Base-by-base conservation (phyloP, 768 basidiomycete species). In the Suillus hirtellus region DNA sequence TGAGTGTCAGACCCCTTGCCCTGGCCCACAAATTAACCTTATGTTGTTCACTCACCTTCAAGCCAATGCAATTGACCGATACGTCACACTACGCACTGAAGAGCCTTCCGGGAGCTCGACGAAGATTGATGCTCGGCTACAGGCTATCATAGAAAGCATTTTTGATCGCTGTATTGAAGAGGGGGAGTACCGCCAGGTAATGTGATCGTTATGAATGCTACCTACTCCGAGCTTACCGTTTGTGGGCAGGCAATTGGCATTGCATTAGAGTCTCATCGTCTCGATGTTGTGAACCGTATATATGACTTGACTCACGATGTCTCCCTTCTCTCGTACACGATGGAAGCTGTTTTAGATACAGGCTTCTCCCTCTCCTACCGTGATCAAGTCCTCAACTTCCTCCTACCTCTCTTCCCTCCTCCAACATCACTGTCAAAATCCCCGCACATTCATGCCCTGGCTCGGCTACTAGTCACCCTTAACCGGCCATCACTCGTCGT, bases 21-120 rank as follows among this genome's bases (percentile, higher is more conserved):
- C 44, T 47, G 3, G 27, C 43, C 47, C 17, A 10, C 40, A 63
- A 31, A 27, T 58, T 14, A 6, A 56, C 60, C 31, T 31, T 17
- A n/a, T 7, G 53, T 63, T n/a, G 10, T 55, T 55, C 14, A 19
- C 56, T 37, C 43, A 17, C 49, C 40, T 27, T 63, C 47, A 49
- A 97, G 96, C 97, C 70, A 96, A 93, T 73, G 95, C 95, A 60
- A 95, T 99, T 70, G 97, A 99, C 83, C 85, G 89, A 62, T 99
- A 97, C 71, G 92, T 98, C 66, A 78, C 85, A 60, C 78, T 85
- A 37, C 87, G 93, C 42, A 73, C 83, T 1, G 81, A 86, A 62
- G 88, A 89, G 65, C 72, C 78, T 12, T 76, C 71, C 6, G 61
- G 72, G 2, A 81, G 81, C 62, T 78, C 80, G 11, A 82, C 82